Percentiles rank a stretch among this genome's conserved stretches.
Evolutionary conservation across 208 protist species (phyloP).

Genomic region (Leishmania amazonensis): DNA sequence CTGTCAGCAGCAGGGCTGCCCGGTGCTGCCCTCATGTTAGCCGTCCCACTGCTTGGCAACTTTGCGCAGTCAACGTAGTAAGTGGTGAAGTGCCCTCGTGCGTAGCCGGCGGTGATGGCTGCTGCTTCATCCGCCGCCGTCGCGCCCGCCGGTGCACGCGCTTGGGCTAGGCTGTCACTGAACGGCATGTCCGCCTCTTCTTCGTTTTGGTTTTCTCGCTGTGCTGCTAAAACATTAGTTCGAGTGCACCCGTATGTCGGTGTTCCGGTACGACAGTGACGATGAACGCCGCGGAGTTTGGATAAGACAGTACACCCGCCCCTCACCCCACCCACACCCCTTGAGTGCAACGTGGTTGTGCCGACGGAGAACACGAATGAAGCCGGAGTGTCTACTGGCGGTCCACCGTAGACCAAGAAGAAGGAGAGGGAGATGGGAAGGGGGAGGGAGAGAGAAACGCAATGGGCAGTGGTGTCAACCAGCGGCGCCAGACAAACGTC

Average conservation of each 20-base stretch:
- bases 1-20: not conserved
- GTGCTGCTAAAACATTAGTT: not conserved
- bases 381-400: too few relatives aligned
- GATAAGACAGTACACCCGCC: not conserved
- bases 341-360: not conserved
- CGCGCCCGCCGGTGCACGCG: not conserved
- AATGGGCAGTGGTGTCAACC: not conserved
- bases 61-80: conserved; percentile 52
- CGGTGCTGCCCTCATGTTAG: not conserved
- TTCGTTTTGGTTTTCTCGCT: not conserved
- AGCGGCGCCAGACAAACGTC: not conserved
- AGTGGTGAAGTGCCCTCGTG: conserved; percentile 18
- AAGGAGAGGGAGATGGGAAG: not conserved
- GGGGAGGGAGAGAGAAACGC: not conserved
- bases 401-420: not conserved
- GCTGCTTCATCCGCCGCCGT: conserved; percentile 20
- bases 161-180: not conserved
- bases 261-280: not conserved
- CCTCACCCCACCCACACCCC: not conserved
- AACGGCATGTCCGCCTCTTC: not conserved
- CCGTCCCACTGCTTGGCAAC: conserved; percentile 19
- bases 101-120: conserved; percentile 27
- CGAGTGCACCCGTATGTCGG: not conserved
- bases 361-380: not conserved
- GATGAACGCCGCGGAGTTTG: not conserved